A percentile compares a stretch with the other conserved stretches of the same genome.
These are phyloP conservation scores for Coniferiporia weirii DNA, from an alignment of 1,284 basidiomycete species.

Conservation along the genomic window DNA sequence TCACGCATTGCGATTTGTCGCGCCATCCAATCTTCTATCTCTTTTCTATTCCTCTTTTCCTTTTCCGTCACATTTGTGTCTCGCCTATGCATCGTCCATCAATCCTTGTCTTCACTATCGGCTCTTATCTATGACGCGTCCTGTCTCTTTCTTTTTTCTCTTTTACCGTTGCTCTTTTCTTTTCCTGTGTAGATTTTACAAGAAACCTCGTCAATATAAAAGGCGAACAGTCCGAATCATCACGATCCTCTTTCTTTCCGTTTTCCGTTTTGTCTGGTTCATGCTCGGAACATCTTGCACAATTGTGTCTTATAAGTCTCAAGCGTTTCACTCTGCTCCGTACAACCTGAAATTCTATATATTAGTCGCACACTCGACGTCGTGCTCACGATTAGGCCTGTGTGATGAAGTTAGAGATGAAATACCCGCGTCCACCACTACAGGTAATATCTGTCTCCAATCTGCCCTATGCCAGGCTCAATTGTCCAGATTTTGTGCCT, in stretches of 20 bases:
- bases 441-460: constrained; percentile 55
- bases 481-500: constrained; percentile 65
- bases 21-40: not conserved
- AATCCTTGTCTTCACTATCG: constrained; percentile 18
- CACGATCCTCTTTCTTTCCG: not conserved
- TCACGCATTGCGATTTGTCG: not conserved
- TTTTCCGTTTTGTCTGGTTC: not conserved
- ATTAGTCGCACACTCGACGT: not conserved
- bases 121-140: constrained; percentile 22
- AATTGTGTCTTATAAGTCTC: not conserved
- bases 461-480: constrained; percentile 79
- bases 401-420: not conserved
- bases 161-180: not conserved
- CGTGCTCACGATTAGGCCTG: not conserved
- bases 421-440: not conserved
- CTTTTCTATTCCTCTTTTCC: constrained; percentile 5
- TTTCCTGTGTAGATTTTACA: not conserved
- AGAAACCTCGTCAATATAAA: not conserved
- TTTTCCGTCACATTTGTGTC: constrained; percentile 22
- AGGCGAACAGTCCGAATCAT: not conserved
- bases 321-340: not conserved
- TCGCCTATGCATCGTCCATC: constrained; percentile 20
- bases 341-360: not conserved
- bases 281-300: not conserved
- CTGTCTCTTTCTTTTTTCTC: constrained; percentile 21